These are phyloP conservation scores for Alternaria arborescens DNA, from an alignment of 2,329 filamentous ascomycete species.

Conservation along the genomic window DNA sequence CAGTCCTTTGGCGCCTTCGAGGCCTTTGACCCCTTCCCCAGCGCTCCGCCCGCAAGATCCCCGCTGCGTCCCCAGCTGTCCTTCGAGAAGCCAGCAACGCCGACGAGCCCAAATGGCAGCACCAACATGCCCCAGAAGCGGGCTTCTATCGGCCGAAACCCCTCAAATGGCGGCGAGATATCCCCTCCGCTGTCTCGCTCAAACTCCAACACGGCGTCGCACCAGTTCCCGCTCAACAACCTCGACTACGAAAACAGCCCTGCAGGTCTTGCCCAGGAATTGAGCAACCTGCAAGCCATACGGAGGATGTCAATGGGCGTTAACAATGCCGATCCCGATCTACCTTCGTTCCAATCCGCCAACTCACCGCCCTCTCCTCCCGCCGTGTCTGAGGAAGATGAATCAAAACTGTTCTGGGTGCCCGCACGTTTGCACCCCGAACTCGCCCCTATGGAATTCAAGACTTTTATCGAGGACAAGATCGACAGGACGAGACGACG, in stretches of 20 bases:
- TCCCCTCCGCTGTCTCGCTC: constrained; percentile 53
- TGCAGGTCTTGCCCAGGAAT: constrained; percentile 86
- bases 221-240: constrained; percentile 78
- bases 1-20: constrained; percentile 41
- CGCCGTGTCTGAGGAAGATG: constrained; percentile 76
- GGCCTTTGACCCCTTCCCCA: constrained; percentile 45
- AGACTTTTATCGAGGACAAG: constrained; percentile 92
- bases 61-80: constrained; percentile 50
- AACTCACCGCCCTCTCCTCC: constrained; percentile 73
- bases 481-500: constrained; percentile 88
- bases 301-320: constrained; percentile 96
- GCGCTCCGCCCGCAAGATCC: constrained; percentile 53
- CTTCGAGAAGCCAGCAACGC: constrained; percentile 16
- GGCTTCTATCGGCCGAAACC: constrained; percentile 23
- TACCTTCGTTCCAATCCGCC: constrained; percentile 72
- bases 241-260: constrained; percentile 90
- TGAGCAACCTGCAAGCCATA: constrained; percentile 90
- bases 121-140: constrained; percentile 18
- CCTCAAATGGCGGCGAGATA: constrained; percentile 32
- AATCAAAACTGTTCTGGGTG: constrained; percentile 93
- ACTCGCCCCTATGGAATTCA: constrained; percentile 94
- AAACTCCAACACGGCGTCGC: constrained; percentile 57
- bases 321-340: constrained; percentile 72
- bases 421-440: constrained; percentile 94
- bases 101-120: constrained; percentile 32